Evolutionary conservation across 1,284 basidiomycete species (phyloP), one percentile per base, ranked within the genome.

Genomic region (Malassezia dermatis): DNA sequence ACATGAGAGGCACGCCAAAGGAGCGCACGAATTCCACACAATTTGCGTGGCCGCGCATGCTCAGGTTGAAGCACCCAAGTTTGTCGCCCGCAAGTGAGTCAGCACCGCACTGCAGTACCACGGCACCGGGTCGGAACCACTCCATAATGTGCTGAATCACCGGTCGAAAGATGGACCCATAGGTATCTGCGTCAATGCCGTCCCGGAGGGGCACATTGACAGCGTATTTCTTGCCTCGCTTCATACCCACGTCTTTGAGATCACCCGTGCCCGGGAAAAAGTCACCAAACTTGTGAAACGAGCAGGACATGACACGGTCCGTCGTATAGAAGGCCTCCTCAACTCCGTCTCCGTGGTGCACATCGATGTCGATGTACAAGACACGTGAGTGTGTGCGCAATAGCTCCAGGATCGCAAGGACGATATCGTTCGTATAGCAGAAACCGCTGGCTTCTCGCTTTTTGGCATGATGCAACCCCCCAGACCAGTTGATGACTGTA

Each of bases 311-410:
- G 64, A 98, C 93, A 49, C 93, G 80, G 74, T 98, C 87, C 3
- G 89, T 95, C 23, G 88, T 90, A 76, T 95, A 96, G 78, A 98
- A 98, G 1, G 93, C 94, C 74, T 98, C 93, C 69, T 98, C 93
- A 31, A 98, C 93, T 17, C 93, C 94, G 71, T 98, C 94, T 7
- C 93, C 93, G 68, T 98, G 93, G 75, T 96, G 93, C 53, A 90
- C 89, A 76, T 98, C 93, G 54, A 98, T 93, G 76, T 98, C 93
- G 73, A 98, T 87, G 76, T 98, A 98, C 23, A 98, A 79, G 2
- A 98, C 91, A 53, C 94, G 86, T 0, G 87, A 83, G 69, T 82
- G 81, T 60, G 78, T 58, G 88, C 80, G 58, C 13, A 75, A 53
- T 24, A 75, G 62, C 61, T 75, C 71, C 32, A 71, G 61, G 34